These are phyloP conservation scores for Hypoxylon sp. DNA, from an alignment of 2,329 filamentous ascomycete species.

Conservation along the genomic window DNA sequence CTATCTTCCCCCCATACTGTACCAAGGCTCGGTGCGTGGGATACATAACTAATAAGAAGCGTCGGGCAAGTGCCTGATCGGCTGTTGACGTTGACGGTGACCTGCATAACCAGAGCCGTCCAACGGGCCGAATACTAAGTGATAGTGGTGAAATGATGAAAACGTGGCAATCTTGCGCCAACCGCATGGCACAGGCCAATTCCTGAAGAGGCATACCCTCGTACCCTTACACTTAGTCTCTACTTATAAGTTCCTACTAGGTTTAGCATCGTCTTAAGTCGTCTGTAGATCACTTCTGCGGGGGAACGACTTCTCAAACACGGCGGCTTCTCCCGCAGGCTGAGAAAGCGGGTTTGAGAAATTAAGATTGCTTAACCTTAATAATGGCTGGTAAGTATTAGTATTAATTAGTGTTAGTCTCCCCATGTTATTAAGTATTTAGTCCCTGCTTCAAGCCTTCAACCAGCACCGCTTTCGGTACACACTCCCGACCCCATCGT, in stretches of 20 bases:
- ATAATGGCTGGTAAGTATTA: slow-evolving; percentile 4
- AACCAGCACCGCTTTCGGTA: slow-evolving; percentile 3
- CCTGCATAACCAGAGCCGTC: slow-evolving; percentile 42
- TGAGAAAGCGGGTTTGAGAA: slow-evolving; percentile 17
- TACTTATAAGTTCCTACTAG: slow-evolving; percentile 40
- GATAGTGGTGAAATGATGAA: slow-evolving; percentile 39
- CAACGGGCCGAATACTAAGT: slow-evolving; percentile 51
- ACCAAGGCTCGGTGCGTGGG: slow-evolving; percentile 36
- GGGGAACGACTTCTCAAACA: slow-evolving; percentile 38
- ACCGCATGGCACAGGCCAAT: slow-evolving; percentile 30
- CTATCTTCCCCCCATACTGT: slow-evolving; percentile 19
- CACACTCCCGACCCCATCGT: slow-evolving; percentile 24
- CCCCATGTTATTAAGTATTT: slow-evolving; percentile 1
- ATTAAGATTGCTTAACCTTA: slow-evolving; percentile 31
- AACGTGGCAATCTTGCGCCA: slow-evolving; percentile 47
- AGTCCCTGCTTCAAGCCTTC: slow-evolving; percentile 10
- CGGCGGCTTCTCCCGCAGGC: slow-evolving; percentile 32
- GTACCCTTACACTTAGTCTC: slow-evolving; percentile 44
- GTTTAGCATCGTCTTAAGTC: slow-evolving; percentile 40
- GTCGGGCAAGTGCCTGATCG: slow-evolving; percentile 29
- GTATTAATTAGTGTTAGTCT: slow-evolving; percentile 10
- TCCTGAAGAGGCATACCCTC: slow-evolving; percentile 13
- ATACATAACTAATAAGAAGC: slow-evolving; percentile 21
- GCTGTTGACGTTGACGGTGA: slow-evolving; percentile 35
- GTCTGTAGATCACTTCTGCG: slow-evolving; percentile 44